These are phyloP conservation scores for Favolaschia claudopus DNA, from an alignment of 768 basidiomycete species.

Conservation along the genomic window DNA sequence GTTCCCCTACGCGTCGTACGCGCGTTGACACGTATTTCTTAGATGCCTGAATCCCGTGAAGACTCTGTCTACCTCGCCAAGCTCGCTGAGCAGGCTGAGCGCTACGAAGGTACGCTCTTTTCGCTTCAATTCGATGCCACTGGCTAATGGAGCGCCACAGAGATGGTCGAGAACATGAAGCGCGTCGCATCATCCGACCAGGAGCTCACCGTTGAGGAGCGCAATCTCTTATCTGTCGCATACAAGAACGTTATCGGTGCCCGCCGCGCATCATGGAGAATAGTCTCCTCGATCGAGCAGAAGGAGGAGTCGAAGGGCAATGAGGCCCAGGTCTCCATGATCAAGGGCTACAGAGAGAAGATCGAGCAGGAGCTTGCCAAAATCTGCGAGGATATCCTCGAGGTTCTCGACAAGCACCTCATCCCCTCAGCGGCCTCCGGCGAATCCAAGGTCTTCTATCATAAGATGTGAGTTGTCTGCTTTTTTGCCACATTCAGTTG, in stretches of 20 bases:
- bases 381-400: slow-evolving; percentile 98
- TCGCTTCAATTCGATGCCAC: slow-evolving; percentile 8
- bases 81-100: slow-evolving; percentile 99
- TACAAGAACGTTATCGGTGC: slow-evolving; percentile 99
- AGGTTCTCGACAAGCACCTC: slow-evolving; percentile 97
- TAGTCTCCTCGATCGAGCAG: slow-evolving; percentile 98
- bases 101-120: slow-evolving; percentile 83
- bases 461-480: slow-evolving; percentile 98
- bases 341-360: slow-evolving; percentile 98
- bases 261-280: slow-evolving; percentile 97
- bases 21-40: slow-evolving; percentile 31
- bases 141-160: slow-evolving; percentile 44
- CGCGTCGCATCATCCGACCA: slow-evolving; percentile 96
- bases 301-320: slow-evolving; percentile 99
- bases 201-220: slow-evolving; percentile 98
- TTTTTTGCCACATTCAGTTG: slow-evolving; percentile 10
- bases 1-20: slow-evolving; percentile 46
- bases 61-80: slow-evolving; percentile 99
- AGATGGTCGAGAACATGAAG: slow-evolving; percentile 99
- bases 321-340: slow-evolving; percentile 94
- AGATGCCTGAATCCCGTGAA: slow-evolving; percentile 91
- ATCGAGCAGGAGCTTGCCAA: slow-evolving; percentile 96
- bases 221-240: slow-evolving; percentile 95
- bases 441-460: slow-evolving; percentile 99
- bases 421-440: slow-evolving; percentile 96